Base-by-base conservation (phyloP, 2,329 filamentous ascomycete genomes). In the Neopestalotiopsis rosae region DNA sequence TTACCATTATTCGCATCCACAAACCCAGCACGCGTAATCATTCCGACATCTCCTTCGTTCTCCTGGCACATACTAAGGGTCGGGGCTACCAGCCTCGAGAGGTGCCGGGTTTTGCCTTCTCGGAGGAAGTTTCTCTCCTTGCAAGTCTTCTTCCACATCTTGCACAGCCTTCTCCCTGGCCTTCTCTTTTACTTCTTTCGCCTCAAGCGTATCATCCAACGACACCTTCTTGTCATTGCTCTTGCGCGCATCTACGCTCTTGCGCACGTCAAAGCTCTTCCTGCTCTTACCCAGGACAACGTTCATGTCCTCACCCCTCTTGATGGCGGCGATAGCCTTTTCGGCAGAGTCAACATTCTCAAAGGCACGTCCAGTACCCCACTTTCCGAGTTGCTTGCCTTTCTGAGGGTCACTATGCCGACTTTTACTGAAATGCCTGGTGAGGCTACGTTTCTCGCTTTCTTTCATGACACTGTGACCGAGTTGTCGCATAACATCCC, bases 301-400 rank as follows among this genome's bases (percentile, higher is more conserved):
- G 6, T 81, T 79, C 3, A 85, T 71, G 24, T 73, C 74, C 72
- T 85, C 82, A 1, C 86, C 86, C n/a, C 75, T 76, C 40, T 76
- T 80, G 68, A 87, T 75, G 30, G 84, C 84, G 24, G 81, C 80
- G 17, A 89, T 77, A 0, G 83, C 82, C 67, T 75, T 78, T 71
- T 84, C 80, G 0, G 86, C 86, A 28, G 79, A 79, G 6, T 84
- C 81, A 3, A 86, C 81, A 68, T 82, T 86, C 73, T 88, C 83
- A 68, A 89, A 87, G 4, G 84, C 81, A 13, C 80, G 80, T 7
- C 81, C 83, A 56, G 81, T 78, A 10, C 81, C 82, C 24, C 81
- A 80, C 68, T 80, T 78, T 45, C 79, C 76, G 68, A 81, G 75
- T 5, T 78, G 75, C 5, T 75, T 77, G 49, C 79, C 75, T 52